Base-by-base conservation (phyloP, 2,329 filamentous ascomycete genomes). In the Hypocrella siamensis region DNA sequence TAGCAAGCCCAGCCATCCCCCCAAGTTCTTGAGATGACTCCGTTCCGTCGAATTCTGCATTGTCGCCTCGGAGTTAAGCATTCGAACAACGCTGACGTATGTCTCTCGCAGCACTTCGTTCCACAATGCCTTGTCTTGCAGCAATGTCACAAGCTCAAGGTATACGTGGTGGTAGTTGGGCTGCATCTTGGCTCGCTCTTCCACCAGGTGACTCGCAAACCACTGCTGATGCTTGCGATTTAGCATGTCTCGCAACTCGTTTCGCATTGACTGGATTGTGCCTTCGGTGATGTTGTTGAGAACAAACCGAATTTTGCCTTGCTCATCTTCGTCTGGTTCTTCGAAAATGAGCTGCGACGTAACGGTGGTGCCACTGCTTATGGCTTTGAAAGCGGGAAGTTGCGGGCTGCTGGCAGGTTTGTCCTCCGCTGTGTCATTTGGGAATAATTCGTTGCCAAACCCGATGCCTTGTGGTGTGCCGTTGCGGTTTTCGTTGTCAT, bases 151-250 rank as follows among this genome's bases (percentile, higher is more conserved):
- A 31, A 98, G 70, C 44, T 93, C 82, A 31, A 96, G 69, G 50
- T 98, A 98, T 16, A 98, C 72, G 37, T 80, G 70, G 44, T 98
- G 90, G 48, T 92, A 96, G 53, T 98, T 98, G 5, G 88, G 86
- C 51, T 98, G 88, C 63, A 93, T 78, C 56, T 94, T 96, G 19
- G 88, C 92, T 28, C 92, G 83, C 51, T 94, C 83, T 48, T 94
- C 88, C 3, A 98, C 90, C 8, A 98, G 65, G 47, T 96, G 93
- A 30, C 76, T 77, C 6, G 92, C 90, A 48, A 98, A 98, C 90
- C 90, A 98, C 48, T 92, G 84, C 46, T 92, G 81, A 51, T 94
- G 79, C 42, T 77, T 75, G 32, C 79, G 72, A 31, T 84, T 75
- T 30, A 98, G 60, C 28, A 81, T 74, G 25, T 83, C 76, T 31